Evolutionary conservation across 495 filamentous ascomycete species (phyloP), one percentile per base, ranked within the genome.

Genomic region (Hyaloscypha hepaticicola): DNA sequence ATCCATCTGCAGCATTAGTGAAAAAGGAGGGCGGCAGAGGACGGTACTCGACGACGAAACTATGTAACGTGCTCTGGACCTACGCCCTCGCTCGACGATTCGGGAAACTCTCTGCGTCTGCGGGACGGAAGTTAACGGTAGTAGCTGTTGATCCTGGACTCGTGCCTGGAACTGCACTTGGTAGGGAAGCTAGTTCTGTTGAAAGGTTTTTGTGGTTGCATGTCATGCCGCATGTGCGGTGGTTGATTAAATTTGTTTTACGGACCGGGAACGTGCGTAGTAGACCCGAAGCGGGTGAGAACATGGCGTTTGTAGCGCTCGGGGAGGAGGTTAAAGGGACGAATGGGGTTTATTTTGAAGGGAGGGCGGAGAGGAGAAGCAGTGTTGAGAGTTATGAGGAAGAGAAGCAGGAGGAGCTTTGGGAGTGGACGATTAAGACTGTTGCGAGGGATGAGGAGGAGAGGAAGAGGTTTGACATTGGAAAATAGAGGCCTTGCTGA

Each of bases 151-250:
- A 83, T 66, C 80, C 80, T 2, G 79, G 79, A 2, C 70, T 80
- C 11, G 78, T 81, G 79, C 77, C 79, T 14, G 79, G 79, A 1
- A 79, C 79, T 5, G 77, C 77, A 5, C 69, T 82, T 8, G 72
- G 66, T 3, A 69, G 80, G 16, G 70, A 77, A 33, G 53, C 58
- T 3, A 26, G 61, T 19, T 63, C 52, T 6, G 74, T 73, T 25
- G 11, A 75, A 4, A 78, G 75, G 75, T n/a, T 53, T 1, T 34
- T 62, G 7, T 53, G 22, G 21, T 21, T 12, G 9, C 9, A 26
- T 7, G 65, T 82, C 1, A n/a, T 80, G 38, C 79, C 79, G 8
- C 60, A 61, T 4, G 55, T 76, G 5, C 56, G 78, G 1, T 75
- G 74, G 34, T 38, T 80, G 24, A 56, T 82, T 34, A 66, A 72